Evolutionary conservation across 441 rosid species (phyloP).

Genomic region (Jatropha podagrica): DNA sequence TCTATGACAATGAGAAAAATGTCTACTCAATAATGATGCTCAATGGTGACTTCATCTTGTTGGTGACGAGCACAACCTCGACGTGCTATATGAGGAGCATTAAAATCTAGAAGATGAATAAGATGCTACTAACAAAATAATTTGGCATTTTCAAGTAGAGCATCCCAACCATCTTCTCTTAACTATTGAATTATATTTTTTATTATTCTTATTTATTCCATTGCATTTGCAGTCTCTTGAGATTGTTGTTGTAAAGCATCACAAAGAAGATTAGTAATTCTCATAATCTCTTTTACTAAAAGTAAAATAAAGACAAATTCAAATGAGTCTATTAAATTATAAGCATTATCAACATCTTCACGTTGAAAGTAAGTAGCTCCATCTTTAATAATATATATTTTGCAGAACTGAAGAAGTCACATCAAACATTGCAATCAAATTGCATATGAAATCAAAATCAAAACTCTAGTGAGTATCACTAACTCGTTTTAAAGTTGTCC

Average conservation of each 20-base stretch:
- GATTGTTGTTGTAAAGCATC: background rate
- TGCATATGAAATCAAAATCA: constrained; percentile 2
- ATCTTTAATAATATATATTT: background rate
- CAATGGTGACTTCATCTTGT: background rate
- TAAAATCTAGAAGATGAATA: background rate
- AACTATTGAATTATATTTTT: background rate
- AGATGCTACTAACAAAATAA: background rate
- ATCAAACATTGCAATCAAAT: constrained; percentile 1
- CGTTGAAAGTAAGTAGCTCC: background rate
- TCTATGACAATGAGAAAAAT: background rate
- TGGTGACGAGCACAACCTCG: background rate
- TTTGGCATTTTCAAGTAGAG: background rate
- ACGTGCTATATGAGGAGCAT: background rate
- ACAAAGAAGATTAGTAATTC: background rate
- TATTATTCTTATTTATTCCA: background rate
- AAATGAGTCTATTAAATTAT: background rate
- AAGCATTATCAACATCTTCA: background rate
- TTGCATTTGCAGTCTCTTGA: background rate
- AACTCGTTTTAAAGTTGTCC: background rate
- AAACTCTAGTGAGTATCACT: constrained; percentile 15
- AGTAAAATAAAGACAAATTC: background rate
- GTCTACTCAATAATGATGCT: background rate
- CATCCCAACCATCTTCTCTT: background rate
- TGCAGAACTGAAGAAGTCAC: background rate
- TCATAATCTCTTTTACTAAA: background rate